These are phyloP conservation scores for Sclerotinia subarctica DNA, from an alignment of 2,329 filamentous ascomycete genomes.

Conservation along the genomic window DNA sequence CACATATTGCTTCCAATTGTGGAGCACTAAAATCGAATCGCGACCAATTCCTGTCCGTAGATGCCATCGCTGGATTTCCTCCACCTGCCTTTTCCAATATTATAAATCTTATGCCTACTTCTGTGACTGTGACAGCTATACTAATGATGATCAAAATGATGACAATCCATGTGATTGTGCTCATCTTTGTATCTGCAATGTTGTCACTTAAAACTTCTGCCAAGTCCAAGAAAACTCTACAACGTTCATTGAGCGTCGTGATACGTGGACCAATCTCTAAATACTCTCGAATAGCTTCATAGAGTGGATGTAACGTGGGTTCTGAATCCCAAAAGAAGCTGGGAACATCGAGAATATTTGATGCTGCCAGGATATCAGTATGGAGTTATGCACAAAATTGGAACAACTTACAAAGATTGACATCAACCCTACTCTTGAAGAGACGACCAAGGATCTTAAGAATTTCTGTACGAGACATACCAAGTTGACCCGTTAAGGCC, in stretches of 20 bases:
- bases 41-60: slow-evolving; percentile 31
- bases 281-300: slow-evolving; percentile 92
- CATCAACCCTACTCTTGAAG: slow-evolving; percentile 92
- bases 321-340: slow-evolving; percentile 99
- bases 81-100: slow-evolving; percentile 53
- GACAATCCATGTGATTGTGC: slow-evolving; percentile 94
- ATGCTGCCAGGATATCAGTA: slow-evolving; percentile 54
- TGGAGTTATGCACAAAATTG: slow-evolving; percentile 1
- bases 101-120: slow-evolving; percentile 82
- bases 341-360: slow-evolving; percentile 91
- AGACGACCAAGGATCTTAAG: slow-evolving; percentile 86
- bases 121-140: slow-evolving; percentile 85
- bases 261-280: slow-evolving; percentile 96
- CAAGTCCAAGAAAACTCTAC: slow-evolving; percentile 91
- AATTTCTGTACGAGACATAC: slow-evolving; percentile 88
- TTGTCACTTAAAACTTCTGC: slow-evolving; percentile 92
- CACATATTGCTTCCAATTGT: slow-evolving; percentile 37
- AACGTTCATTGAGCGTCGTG: slow-evolving; percentile 94
- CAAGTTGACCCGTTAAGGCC: slow-evolving; percentile 83
- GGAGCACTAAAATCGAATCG: slow-evolving; percentile 32
- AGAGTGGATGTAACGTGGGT: slow-evolving; percentile 89
- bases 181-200: slow-evolving; percentile 94
- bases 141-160: slow-evolving; percentile 89
- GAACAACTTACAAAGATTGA: slow-evolving; percentile 80
- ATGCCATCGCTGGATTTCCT: slow-evolving; percentile 7